Evolutionary conservation across 768 basidiomycete genomes (phyloP).

Genomic region (Gymnopilus junonius): DNA sequence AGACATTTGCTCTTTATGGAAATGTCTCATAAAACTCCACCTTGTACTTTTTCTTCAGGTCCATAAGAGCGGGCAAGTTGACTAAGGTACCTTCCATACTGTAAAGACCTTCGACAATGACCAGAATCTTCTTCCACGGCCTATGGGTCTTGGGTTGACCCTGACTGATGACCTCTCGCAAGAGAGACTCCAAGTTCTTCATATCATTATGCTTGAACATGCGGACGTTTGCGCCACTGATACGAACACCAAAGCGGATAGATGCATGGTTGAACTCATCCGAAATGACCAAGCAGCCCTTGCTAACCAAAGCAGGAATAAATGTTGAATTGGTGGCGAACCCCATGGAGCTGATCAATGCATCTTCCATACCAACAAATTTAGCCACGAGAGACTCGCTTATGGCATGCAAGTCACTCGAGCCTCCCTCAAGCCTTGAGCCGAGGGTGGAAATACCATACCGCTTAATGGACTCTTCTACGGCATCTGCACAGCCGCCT

Average conservation of each 20-base stretch:
- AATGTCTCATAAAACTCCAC: conserved; percentile 42
- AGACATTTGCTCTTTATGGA: conserved; percentile 1
- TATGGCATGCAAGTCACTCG: conserved; percentile 79
- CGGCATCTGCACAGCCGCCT: conserved; percentile 94
- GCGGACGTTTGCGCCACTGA: conserved; percentile 87
- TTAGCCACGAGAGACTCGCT: conserved; percentile 87
- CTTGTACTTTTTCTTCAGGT: conserved; percentile 95
- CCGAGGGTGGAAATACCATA: conserved; percentile 85
- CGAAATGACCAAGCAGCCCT: conserved; percentile 93
- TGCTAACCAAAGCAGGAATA: conserved; percentile 88
- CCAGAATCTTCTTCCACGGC: conserved; percentile 98
- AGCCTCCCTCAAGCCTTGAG: conserved; percentile 82
- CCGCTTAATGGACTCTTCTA: conserved; percentile 78
- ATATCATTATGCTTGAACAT: conserved; percentile 99
- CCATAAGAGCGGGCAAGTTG: conserved; percentile 80
- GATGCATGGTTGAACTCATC: conserved; percentile 97
- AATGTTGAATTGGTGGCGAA: conserved; percentile 94
- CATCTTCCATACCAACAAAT: conserved; percentile 90
- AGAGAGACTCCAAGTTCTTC: conserved; percentile 73
- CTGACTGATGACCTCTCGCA: conserved; percentile 93
- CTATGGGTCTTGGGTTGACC: conserved; percentile 97
- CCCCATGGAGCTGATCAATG: conserved; percentile 94
- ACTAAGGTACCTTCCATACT: conserved; percentile 98
- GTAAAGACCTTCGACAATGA: conserved; percentile 95
- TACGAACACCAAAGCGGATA: conserved; percentile 89